Evolutionary conservation across 495 filamentous ascomycete genomes (phyloP).

Genomic region (Aspergillus diversus): DNA sequence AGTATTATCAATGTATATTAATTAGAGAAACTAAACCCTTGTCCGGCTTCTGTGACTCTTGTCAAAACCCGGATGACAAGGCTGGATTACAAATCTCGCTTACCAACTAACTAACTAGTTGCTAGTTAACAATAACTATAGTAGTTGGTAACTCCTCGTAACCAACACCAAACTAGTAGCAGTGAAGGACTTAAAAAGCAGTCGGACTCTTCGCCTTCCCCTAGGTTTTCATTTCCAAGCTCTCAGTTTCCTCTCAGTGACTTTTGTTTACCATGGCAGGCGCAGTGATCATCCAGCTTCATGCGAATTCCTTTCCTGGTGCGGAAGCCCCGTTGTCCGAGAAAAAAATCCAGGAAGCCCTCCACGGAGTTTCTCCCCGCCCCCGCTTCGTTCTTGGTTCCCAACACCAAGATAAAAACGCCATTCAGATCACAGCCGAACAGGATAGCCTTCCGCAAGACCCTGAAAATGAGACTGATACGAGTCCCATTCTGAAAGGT

Average conservation of each 20-base stretch:
- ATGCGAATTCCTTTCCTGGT: background rate
- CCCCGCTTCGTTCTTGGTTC: background rate
- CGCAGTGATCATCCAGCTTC: background rate
- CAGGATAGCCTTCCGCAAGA: background rate
- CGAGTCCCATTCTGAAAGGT: background rate
- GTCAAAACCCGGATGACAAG: background rate
- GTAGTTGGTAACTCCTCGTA: background rate
- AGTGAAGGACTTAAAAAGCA: background rate
- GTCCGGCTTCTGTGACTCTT: background rate
- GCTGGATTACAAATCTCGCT: background rate
- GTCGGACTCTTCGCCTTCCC: background rate
- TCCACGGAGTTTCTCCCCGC: background rate
- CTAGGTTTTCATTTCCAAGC: background rate
- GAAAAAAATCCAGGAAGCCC: background rate
- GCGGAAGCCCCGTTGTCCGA: background rate
- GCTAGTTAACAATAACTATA: too few relatives aligned
- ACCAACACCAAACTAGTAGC: background rate
- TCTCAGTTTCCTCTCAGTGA: background rate
- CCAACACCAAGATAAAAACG: background rate
- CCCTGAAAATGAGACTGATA: background rate
- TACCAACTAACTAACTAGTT: too few relatives aligned
- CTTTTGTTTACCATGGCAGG: conserved; percentile 2
- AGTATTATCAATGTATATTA: background rate
- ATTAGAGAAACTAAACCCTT: background rate
- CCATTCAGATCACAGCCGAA: conserved; percentile 1